phyloP scores from a whole-genome alignment of 2,329 filamentous ascomycete species.

The Cordyceps cateniannulata region DNA sequence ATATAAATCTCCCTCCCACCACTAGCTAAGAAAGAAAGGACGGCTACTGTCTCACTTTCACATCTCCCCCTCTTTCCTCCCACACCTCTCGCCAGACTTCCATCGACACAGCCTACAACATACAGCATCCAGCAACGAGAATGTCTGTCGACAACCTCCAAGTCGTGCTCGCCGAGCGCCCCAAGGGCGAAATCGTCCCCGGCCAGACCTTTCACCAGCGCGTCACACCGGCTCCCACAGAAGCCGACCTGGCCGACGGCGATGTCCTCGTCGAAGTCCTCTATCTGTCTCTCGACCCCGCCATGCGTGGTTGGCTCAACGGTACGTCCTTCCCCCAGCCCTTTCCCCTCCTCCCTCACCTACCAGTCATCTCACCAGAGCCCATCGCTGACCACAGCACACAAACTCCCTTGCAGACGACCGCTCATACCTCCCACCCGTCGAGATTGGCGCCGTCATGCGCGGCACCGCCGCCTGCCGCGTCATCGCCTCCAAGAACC shows the following conservation, averaged over 20 bases:
- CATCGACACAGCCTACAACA: background rate
- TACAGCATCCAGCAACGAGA: constrained; percentile 10
- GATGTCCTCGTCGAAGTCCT: constrained; percentile 54
- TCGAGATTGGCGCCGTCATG: constrained; percentile 63
- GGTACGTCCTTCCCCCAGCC: constrained; percentile 28
- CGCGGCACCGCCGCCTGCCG: constrained; percentile 55
- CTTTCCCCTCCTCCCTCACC: background rate
- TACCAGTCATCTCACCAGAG: no score
- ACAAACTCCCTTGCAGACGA: constrained; percentile 32
- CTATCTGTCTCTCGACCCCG: constrained; percentile 66
- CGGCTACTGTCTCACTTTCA: background rate
- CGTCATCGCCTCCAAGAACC: constrained; percentile 53
- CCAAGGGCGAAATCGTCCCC: constrained; percentile 52
- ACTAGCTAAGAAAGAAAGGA: no score
- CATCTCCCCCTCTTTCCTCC: no score
- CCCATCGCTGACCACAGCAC: background rate
- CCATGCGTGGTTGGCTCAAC: constrained; percentile 70
- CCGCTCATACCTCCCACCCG: constrained; percentile 60
- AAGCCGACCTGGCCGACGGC: constrained; percentile 52
- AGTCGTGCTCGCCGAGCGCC: constrained; percentile 58
- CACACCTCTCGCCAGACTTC: background rate
- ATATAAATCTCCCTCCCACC: background rate
- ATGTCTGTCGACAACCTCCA: constrained; percentile 41
- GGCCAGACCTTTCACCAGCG: constrained; percentile 58
- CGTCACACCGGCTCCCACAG: constrained; percentile 42